Base-by-base conservation (phyloP, 192 early-diverging fungal species). In the Diversispora epigaea region DNA sequence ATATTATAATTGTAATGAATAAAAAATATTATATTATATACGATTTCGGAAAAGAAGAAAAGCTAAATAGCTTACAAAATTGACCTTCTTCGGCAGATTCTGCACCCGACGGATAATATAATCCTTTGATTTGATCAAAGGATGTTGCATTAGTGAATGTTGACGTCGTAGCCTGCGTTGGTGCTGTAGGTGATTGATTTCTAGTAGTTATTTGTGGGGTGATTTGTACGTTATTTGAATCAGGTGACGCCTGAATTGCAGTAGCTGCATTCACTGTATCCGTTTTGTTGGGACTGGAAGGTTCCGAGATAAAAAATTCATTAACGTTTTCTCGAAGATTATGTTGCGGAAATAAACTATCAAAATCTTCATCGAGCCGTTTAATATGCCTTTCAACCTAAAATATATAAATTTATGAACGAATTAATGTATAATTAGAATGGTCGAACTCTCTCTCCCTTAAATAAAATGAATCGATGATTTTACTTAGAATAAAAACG, bases 311-410 rank as follows among this genome's bases (percentile, higher is more conserved):
- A 3, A 22, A 67, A 8, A 44, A 67, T 47, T 67, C 57, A 19
- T 58, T 8, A 25, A 58, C 9, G 22, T 58, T 58, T 58, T 65
- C 68, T 12, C 68, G 68, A 56, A 71, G 54, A 71, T 71, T 71
- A 12, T 71, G 68, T 15, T 71, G 68, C 9, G 68, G 68, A 55
- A 56, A 71, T 40, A 71, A 21, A n/a, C 52, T 57, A 43, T 71
- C 68, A 71, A 56, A 56, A 57, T 71, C 68, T 71, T 71, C 68
- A 56, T 71, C 68, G 14, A 71, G 32, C 0, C 52, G 49, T 57
- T 71, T 71, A 43, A 71, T 57, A 56, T 71, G 52, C 0, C 68
- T 52, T 21, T 71, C 68, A 41, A 71, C 68, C 49, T 56, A 46
- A 43, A 45, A 46, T 32, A 32, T 32, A 32, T 32, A 32, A 32